phyloP scores from a whole-genome alignment of 2,329 filamentous ascomycete genomes.

The Aspergillus caelatus region DNA sequence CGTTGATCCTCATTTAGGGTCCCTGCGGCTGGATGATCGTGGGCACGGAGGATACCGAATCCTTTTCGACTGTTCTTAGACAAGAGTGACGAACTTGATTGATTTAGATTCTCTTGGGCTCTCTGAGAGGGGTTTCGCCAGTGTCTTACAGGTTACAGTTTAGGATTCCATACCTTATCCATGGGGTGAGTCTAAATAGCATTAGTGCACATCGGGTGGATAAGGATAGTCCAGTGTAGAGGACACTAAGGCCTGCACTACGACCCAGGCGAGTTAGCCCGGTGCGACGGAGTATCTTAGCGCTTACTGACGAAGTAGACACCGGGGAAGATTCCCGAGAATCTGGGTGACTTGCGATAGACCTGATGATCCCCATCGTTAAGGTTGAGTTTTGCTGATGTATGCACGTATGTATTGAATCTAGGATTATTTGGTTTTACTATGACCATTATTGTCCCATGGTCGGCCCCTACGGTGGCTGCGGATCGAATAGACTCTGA shows the following conservation, averaged over 20 bases:
- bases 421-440: neutral
- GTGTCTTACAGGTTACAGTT: constrained; percentile 1
- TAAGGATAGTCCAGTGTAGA: neutral
- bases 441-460: neutral
- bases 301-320: neutral
- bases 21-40: constrained; percentile 16
- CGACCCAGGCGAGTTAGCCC: constrained; percentile 5
- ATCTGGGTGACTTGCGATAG: constrained; percentile 13
- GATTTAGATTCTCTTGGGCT: neutral
- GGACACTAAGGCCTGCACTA: neutral
- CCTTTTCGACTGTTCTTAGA: neutral
- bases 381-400: constrained; percentile 18
- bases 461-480: constrained; percentile 10
- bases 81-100: neutral
- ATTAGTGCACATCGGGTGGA: neutral
- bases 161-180: neutral
- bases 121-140: neutral
- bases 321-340: constrained; percentile 16
- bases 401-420: neutral
- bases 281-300: neutral
- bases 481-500: constrained; percentile 12
- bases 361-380: constrained; percentile 16
- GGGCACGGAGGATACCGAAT: constrained; percentile 3
- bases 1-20: constrained; percentile 24
- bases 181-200: neutral